Percentiles rank a stretch among this genome's conserved stretches.
These are phyloP conservation scores for Pelargonium australe DNA, from an alignment of 441 rosid genomes.

Conservation along the genomic window DNA sequence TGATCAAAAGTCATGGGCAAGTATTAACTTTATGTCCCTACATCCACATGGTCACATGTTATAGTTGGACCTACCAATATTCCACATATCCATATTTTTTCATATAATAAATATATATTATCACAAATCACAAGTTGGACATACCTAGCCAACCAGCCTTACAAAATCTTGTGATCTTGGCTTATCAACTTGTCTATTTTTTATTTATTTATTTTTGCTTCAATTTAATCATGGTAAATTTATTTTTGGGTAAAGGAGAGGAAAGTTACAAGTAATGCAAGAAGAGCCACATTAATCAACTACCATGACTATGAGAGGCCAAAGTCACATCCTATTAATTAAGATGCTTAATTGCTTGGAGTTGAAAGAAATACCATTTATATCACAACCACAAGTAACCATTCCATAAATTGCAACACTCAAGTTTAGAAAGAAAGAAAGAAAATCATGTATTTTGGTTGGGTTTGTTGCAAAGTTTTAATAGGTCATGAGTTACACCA, in stretches of 20 bases:
- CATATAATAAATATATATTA: background rate
- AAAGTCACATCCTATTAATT: background rate
- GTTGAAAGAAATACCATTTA: background rate
- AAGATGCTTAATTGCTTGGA: background rate
- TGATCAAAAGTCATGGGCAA: slow-evolving; percentile 7
- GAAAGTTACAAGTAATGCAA: slow-evolving; percentile 4
- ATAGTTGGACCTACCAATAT: slow-evolving; percentile 7
- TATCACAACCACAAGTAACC: background rate
- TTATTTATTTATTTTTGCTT: background rate
- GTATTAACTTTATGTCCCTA: slow-evolving; percentile 4
- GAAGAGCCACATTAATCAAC: background rate
- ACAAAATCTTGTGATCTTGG: background rate
- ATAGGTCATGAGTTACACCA: too few species aligned
- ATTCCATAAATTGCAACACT: background rate
- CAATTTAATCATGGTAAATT: background rate
- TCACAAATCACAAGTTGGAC: background rate
- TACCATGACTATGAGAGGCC: background rate
- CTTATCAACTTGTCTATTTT: background rate
- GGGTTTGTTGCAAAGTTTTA: too few species aligned
- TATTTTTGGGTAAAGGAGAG: background rate
- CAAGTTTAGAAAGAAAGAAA: background rate
- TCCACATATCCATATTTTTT: background rate
- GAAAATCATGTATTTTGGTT: background rate
- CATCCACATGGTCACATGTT: slow-evolving; percentile 9
- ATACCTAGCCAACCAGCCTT: background rate